Evolutionary conservation across 1,284 basidiomycete species (phyloP).

Genomic region (Ceratobasidium sp.): DNA sequence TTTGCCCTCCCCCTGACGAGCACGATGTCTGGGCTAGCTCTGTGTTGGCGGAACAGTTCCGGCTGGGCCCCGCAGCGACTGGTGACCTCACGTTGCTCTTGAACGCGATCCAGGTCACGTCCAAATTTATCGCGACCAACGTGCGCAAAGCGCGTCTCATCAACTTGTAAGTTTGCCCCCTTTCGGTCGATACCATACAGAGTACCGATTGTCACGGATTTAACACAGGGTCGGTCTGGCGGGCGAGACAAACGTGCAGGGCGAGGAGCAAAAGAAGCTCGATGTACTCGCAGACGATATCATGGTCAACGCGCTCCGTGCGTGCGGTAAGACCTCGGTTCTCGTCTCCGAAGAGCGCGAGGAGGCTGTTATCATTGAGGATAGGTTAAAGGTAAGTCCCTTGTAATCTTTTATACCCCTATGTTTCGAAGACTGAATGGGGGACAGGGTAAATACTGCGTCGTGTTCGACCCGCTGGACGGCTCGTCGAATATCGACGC

Average conservation of each 20-base stretch:
- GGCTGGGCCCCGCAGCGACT: constrained; percentile 82
- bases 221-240: constrained; percentile 89
- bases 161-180: constrained; percentile 81
- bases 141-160: constrained; percentile 97
- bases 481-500: constrained; percentile 99
- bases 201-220: constrained; percentile 7
- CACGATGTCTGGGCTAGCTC: constrained; percentile 66
- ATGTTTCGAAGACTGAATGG: constrained; percentile 46
- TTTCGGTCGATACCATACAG: background rate
- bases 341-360: constrained; percentile 98
- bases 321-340: constrained; percentile 95
- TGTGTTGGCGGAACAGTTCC: constrained; percentile 86
- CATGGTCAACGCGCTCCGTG: constrained; percentile 96
- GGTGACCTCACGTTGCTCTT: constrained; percentile 96
- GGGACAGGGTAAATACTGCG: constrained; percentile 84
- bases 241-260: constrained; percentile 96
- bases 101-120: constrained; percentile 95
- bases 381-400: constrained; percentile 64
- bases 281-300: constrained; percentile 99
- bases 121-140: constrained; percentile 98
- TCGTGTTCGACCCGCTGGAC: constrained; percentile 99
- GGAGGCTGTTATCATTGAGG: constrained; percentile 91
- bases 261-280: constrained; percentile 99
- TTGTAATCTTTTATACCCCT: constrained; percentile 51
- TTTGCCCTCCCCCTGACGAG: background rate